These are phyloP conservation scores for Solanum bulbocastanum DNA, from an alignment of 257 asterid genomes.

Conservation along the genomic window DNA sequence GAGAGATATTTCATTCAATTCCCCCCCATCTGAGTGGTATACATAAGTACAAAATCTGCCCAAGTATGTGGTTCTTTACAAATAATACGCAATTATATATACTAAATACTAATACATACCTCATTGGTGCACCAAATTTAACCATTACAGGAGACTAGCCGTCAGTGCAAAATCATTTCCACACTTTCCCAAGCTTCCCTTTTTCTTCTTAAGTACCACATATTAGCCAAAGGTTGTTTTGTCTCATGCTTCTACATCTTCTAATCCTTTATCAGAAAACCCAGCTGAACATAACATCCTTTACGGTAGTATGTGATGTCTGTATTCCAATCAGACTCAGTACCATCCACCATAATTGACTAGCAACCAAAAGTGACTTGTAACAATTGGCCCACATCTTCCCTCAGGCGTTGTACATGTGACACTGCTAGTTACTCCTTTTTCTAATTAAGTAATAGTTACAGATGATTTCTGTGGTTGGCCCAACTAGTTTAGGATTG, in stretches of 20 bases:
- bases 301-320: background rate
- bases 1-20: background rate
- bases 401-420: background rate
- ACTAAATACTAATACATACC: background rate
- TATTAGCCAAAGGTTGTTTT: background rate
- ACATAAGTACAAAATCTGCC: background rate
- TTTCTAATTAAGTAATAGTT: background rate
- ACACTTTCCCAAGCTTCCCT: background rate
- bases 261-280: background rate
- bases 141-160: background rate
- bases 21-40: background rate
- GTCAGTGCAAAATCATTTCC: background rate
- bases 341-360: background rate
- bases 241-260: background rate
- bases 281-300: background rate
- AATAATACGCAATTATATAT: background rate
- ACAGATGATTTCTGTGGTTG: background rate
- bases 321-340: background rate
- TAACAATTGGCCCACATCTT: background rate
- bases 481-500: background rate
- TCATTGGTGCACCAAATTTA: background rate
- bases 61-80: background rate
- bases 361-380: background rate
- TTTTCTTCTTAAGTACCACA: background rate
- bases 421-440: background rate